Percentiles rank a stretch among this genome's conserved stretches.
Conservation (phyloP, 345 rosid genomes). For the Brassica carinata region DNA sequence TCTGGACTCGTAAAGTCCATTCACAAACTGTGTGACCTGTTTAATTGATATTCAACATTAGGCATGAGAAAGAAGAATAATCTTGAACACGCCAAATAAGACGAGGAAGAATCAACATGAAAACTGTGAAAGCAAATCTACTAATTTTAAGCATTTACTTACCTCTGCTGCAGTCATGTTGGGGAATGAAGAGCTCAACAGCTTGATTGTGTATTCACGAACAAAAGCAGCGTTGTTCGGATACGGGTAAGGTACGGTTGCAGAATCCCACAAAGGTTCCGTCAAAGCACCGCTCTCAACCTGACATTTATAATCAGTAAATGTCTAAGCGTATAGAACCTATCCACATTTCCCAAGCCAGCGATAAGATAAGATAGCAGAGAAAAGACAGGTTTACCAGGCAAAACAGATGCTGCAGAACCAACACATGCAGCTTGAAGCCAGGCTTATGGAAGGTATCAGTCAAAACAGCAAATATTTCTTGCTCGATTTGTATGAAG, state of each 20-base stretch:
- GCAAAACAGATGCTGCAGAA: constrained; percentile 86
- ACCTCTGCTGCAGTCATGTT: constrained; percentile 96
- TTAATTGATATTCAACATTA: not conserved
- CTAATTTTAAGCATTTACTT: not conserved
- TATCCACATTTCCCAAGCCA: not conserved
- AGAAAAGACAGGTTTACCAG: constrained; percentile 52
- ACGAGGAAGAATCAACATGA: too few relatives aligned
- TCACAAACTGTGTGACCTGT: constrained; percentile 92
- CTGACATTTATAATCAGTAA: constrained; percentile 42
- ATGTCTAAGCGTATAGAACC: not conserved
- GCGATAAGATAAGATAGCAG: not conserved
- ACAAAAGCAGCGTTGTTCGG: constrained; percentile 76
- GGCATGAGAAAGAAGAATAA: not conserved
- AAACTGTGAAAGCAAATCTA: not conserved
- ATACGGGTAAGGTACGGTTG: constrained; percentile 72
- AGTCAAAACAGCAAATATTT: constrained; percentile 91
- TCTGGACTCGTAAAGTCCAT: constrained; percentile 79
- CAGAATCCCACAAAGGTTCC: constrained; percentile 93
- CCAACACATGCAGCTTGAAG: constrained; percentile 92
- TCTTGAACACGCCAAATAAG: not conserved
- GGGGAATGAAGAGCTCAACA: constrained; percentile 88
- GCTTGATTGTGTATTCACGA: constrained; percentile 90
- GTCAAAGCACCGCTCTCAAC: constrained; percentile 79
- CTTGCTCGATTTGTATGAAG: constrained; percentile 70
- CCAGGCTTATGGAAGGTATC: constrained; percentile 99